Conservation (phyloP, 1,139 yeast species). For the Wickerhamiella pararugosa region DNA sequence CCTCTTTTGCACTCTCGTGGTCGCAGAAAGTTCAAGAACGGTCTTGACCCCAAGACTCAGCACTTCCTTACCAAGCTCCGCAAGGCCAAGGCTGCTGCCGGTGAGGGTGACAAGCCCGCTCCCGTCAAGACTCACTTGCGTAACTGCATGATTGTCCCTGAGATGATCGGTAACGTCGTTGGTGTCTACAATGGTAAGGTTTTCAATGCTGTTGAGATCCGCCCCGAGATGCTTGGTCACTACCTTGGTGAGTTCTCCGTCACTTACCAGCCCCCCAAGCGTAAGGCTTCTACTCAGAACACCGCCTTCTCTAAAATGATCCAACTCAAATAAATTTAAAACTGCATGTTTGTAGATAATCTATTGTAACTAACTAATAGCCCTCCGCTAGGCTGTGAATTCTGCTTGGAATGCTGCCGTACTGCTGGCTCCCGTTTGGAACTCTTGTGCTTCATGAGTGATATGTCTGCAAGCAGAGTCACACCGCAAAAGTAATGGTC, state of each 20-base stretch:
- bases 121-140: slow-evolving; percentile 98
- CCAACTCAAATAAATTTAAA: slow-evolving; percentile 23
- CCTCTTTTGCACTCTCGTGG: slow-evolving; percentile 96
- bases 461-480: neutral
- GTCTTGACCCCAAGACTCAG: slow-evolving; percentile 90
- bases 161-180: slow-evolving; percentile 98
- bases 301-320: slow-evolving; percentile 37
- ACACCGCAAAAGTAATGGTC: neutral
- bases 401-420: no score
- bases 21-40: slow-evolving; percentile 98
- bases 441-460: no score
- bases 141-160: slow-evolving; percentile 98
- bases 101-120: slow-evolving; percentile 94
- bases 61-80: slow-evolving; percentile 96
- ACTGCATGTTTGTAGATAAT: no score
- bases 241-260: slow-evolving; percentile 99
- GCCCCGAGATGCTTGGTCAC: slow-evolving; percentile 99
- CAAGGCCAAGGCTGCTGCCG: slow-evolving; percentile 89
- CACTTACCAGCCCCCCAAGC: slow-evolving; percentile 99
- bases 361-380: no score
- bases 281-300: slow-evolving; percentile 18
- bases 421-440: no score
- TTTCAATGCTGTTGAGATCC: slow-evolving; percentile 95
- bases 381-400: no score
- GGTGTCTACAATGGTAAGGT: slow-evolving; percentile 99